Conservation (phyloP, 73 alveolate genomes). For the Breviolum minutum region DNA sequence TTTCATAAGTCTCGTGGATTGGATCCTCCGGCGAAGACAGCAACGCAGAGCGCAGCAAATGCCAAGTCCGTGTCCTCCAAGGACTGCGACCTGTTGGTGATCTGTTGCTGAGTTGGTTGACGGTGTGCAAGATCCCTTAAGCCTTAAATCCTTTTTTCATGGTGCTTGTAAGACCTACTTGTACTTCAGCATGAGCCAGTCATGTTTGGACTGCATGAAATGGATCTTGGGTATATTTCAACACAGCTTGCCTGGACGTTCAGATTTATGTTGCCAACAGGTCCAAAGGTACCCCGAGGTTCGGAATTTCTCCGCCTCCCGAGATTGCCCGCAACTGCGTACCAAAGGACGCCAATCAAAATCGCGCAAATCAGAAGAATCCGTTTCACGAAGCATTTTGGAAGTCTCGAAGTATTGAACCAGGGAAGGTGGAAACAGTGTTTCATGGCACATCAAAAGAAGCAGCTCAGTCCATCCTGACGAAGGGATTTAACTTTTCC, state of each 20-base stretch:
- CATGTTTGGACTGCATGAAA: background rate
- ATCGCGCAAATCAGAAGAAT: constrained; percentile 55
- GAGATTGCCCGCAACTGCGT: background rate
- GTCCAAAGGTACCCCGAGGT: no score
- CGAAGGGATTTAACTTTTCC: constrained; percentile 47
- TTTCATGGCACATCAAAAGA: constrained; percentile 57
- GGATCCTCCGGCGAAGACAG: background rate
- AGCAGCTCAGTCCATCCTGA: constrained; percentile 27
- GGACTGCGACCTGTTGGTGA: no score
- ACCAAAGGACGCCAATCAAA: background rate
- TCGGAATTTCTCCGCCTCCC: no score
- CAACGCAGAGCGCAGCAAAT: background rate
- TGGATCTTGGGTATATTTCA: background rate
- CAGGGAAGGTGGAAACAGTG: constrained; percentile 46
- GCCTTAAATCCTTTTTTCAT: background rate
- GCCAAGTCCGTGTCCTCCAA: no score
- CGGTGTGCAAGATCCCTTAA: background rate
- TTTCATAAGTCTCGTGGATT: constrained; percentile 32
- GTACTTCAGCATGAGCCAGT: background rate
- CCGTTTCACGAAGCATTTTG: constrained; percentile 46
- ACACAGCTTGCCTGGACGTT: background rate
- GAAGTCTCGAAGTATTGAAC: constrained; percentile 18
- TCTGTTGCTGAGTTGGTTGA: no score
- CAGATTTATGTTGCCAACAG: no score
- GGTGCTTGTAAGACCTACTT: no score